Conservation (phyloP, 345 rosid species). For the Physaria fendleri region DNA sequence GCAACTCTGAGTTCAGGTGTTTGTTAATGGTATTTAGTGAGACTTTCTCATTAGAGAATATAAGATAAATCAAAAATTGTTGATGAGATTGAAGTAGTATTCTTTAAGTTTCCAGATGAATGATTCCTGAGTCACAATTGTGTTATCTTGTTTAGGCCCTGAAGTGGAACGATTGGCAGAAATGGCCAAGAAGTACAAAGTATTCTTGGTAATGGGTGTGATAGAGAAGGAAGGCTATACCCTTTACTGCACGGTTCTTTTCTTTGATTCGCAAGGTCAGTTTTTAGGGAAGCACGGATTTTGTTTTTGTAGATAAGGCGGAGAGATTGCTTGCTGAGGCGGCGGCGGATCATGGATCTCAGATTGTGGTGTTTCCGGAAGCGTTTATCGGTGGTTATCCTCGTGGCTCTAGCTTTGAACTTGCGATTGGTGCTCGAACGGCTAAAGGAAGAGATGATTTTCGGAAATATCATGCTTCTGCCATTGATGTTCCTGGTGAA, state of each 20-base stretch:
- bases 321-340: constrained; percentile 87
- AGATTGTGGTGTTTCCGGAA: constrained; percentile 90
- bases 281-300: constrained; percentile 94
- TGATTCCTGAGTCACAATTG: neutral
- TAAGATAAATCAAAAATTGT: neutral
- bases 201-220: constrained; percentile 83
- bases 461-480: constrained; percentile 78
- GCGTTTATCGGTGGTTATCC: constrained; percentile 94
- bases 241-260: constrained; percentile 66
- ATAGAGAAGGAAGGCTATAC: constrained; percentile 95
- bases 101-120: neutral
- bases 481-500: constrained; percentile 83
- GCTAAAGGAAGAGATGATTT: constrained; percentile 81
- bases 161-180: constrained; percentile 74
- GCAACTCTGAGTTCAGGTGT: neutral
- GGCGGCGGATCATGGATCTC: constrained; percentile 80
- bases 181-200: constrained; percentile 85
- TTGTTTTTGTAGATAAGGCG: constrained; percentile 70
- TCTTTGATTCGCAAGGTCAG: constrained; percentile 74
- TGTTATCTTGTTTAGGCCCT: constrained; percentile 46
- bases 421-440: constrained; percentile 61
- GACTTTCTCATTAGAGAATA: neutral
- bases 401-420: constrained; percentile 77
- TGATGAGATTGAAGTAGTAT: neutral
- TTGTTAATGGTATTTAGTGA: neutral